A percentile compares a stretch with the other conserved stretches of the same genome.
phyloP scores from a whole-genome alignment of 2,329 filamentous ascomycete genomes.

The Pseudogymnoascus sp. region DNA sequence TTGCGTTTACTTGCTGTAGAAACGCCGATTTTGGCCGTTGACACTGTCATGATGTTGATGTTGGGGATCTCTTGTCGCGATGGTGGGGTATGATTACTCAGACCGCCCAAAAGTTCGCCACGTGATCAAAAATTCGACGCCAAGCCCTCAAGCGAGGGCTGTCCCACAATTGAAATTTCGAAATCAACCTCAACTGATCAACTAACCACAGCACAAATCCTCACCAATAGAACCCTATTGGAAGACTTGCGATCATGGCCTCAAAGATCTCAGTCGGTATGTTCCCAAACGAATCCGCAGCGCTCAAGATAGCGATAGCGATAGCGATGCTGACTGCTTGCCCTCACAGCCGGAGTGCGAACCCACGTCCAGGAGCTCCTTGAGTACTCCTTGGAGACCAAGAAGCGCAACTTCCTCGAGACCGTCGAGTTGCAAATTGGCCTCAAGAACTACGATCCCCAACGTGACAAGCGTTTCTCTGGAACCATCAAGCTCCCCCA shows the following conservation, averaged over 20 bases:
- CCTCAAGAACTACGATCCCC: constrained; percentile 97
- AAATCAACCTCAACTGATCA: background rate
- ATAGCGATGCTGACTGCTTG: constrained; percentile 17
- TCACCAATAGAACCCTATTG: constrained; percentile 68
- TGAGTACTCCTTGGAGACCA: constrained; percentile 88
- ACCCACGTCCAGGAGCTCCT: constrained; percentile 88
- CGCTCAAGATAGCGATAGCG: background rate
- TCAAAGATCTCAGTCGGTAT: constrained; percentile 76
- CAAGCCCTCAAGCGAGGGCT: constrained; percentile 7
- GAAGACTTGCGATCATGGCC: constrained; percentile 76
- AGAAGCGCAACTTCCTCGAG: constrained; percentile 98
- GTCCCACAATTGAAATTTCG: constrained; percentile 10
- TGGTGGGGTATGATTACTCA: constrained; percentile 1
- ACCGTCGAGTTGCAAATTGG: constrained; percentile 88
- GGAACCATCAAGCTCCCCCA: constrained; percentile 94
- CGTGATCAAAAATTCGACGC: background rate
- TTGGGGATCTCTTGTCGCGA: background rate
- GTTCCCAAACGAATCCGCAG: constrained; percentile 20
- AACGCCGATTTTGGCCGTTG: background rate
- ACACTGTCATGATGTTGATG: background rate
- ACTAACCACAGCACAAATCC: constrained; percentile 36
- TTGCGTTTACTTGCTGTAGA: background rate
- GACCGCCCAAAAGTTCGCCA: background rate
- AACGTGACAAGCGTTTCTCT: constrained; percentile 99
- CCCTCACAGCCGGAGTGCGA: constrained; percentile 80